Percentiles rank a stretch among this genome's conserved stretches.
phyloP scores from a whole-genome alignment of 1,139 yeast species.

The Arxiozyma slooffiae region DNA sequence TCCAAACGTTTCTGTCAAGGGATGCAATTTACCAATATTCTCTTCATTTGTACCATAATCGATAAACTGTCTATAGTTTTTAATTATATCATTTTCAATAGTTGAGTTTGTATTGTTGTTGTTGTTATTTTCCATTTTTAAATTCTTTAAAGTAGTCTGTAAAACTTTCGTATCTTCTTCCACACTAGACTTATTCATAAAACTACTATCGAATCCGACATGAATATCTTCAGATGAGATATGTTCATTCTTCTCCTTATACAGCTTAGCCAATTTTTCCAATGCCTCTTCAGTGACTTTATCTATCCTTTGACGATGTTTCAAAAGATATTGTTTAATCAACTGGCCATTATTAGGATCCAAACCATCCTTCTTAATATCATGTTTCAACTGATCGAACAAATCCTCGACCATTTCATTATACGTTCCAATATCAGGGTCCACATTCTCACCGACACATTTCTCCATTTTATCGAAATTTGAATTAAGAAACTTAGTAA shows the following conservation, averaged over 20 bases:
- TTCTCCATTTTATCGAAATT: constrained; percentile 53
- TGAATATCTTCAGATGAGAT: constrained; percentile 86
- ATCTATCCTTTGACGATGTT: constrained; percentile 63
- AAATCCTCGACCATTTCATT: constrained; percentile 90
- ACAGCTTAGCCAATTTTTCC: constrained; percentile 52
- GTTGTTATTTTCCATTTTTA: constrained; percentile 1
- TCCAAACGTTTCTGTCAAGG: constrained; percentile 57
- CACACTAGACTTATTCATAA: constrained; percentile 51
- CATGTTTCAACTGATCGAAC: constrained; percentile 58
- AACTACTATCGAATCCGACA: constrained; percentile 87
- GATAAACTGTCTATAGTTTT: constrained; percentile 19
- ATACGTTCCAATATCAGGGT: constrained; percentile 64
- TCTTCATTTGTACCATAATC: constrained; percentile 33
- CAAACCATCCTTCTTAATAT: constrained; percentile 42
- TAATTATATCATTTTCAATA: constrained; percentile 4
- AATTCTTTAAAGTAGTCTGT: constrained; percentile 12
- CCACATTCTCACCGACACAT: constrained; percentile 44
- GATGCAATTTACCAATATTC: constrained; percentile 37
- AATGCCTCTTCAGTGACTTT: constrained; percentile 51
- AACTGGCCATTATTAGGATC: constrained; percentile 37
- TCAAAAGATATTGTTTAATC: constrained; percentile 38
- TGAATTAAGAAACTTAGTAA: constrained; percentile 38
- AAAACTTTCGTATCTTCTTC: constrained; percentile 22
- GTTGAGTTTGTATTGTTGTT: neutral
- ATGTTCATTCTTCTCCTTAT: constrained; percentile 60